Evolutionary conservation across 192 early-diverging fungal genomes (phyloP), one percentile per base, ranked within the genome.

Genomic region (Anaeromyces robustus): DNA sequence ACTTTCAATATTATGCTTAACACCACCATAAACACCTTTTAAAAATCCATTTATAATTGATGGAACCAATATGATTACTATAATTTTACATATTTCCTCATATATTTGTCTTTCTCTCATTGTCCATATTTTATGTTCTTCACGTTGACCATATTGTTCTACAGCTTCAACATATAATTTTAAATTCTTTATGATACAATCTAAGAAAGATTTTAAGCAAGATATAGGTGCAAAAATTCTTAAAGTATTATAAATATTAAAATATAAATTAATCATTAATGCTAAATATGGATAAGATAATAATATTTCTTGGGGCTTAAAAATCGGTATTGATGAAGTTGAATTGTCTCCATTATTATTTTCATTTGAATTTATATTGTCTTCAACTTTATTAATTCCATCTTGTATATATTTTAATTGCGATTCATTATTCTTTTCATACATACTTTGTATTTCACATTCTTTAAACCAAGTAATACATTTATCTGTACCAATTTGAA

Each of bases 401-500:
- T 68, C 52, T n/a, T 68, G 52, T 9, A 68, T 0, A 68, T 68
- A 68, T n/a, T 68, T 68, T 9, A 68, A 7, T 68, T 68, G 52
- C 0, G 52, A 68, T n/a, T 68, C 52, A 68, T n/a, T 68, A n/a
- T 68, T 68, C 19, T 68, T 68, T 68, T n/a, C 52, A n/a, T 68
- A 68, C 52, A 68, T 68, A n/a, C 28, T n/a, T 68, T 68, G 52
- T 7, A 68, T 68, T 68, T 68, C 52, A 68, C 52, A 68, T 68
- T 84, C 83, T 29, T 30, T 29, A 9, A 82, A 31, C 82, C 84
- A 85, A 16, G 84, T 86, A 13, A 88, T 29, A 80, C 89, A 90
- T 19, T 86, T 86, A 30, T 82, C 80, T 11, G 87, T 83, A 5
- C 92, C 91, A 32, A 86, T 80, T 28, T 84, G 84, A 12, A 92